Conservation (phyloP, 106 monocot genomes). For the Alisma plantagoaquatica region DNA sequence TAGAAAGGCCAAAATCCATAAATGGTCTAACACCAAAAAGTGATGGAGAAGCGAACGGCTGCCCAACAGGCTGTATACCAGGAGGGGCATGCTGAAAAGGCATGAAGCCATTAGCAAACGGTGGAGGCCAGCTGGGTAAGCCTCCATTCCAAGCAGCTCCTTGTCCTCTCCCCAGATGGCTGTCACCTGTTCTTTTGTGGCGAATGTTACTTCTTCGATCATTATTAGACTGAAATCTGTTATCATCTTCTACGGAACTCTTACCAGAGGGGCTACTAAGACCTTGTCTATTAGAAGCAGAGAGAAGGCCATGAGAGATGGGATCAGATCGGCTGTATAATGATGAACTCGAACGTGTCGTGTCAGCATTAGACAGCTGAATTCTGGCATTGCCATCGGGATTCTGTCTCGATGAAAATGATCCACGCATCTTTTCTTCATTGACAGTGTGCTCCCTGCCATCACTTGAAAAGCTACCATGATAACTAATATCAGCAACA, state of each 20-base stretch:
- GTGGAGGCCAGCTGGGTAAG: slow-evolving; percentile 42
- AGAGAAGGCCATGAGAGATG: slow-evolving; percentile 15
- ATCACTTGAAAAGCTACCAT: slow-evolving; percentile 6
- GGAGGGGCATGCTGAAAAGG: slow-evolving; percentile 59
- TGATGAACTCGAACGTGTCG: slow-evolving; percentile 23
- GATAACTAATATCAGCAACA: slow-evolving; percentile 7
- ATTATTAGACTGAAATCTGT: slow-evolving; percentile 22
- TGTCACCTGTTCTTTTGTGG: slow-evolving; percentile 27
- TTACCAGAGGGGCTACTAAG: slow-evolving; percentile 26
- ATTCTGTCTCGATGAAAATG: slow-evolving; percentile 9
- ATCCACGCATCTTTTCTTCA: slow-evolving; percentile 14
- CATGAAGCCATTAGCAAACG: slow-evolving; percentile 64
- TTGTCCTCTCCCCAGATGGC: slow-evolving; percentile 30
- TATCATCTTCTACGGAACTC: slow-evolving; percentile 41
- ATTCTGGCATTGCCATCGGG: slow-evolving; percentile 13
- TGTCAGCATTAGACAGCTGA: slow-evolving; percentile 17
- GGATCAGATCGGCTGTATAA: slow-evolving; percentile 22
- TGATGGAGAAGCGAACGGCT: slow-evolving; percentile 50
- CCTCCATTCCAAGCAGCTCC: slow-evolving; percentile 54
- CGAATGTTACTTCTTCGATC: slow-evolving; percentile 40
- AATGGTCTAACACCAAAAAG: slow-evolving; percentile 62
- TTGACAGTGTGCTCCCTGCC: slow-evolving; percentile 12
- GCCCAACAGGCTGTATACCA: slow-evolving; percentile 52
- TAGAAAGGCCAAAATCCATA: slow-evolving; percentile 44
- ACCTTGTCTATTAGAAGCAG: slow-evolving; percentile 21